These are phyloP conservation scores for Aspergillus cristatus DNA, from an alignment of 495 filamentous ascomycete genomes.

Conservation along the genomic window DNA sequence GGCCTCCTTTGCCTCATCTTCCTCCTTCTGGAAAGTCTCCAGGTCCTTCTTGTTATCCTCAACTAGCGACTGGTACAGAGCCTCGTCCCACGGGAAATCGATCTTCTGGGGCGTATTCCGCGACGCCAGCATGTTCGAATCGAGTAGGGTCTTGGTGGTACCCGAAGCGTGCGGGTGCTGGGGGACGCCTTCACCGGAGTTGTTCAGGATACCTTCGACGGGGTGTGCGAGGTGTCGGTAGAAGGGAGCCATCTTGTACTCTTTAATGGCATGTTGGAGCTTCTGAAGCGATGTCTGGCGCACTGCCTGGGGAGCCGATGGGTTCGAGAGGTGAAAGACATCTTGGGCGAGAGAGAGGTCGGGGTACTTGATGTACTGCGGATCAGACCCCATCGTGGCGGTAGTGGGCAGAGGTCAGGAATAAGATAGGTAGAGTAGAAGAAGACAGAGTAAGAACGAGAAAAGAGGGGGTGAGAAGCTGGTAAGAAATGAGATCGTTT, in stretches of 20 bases:
- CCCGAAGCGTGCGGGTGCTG: conserved; percentile 45
- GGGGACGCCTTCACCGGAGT: conserved; percentile 58
- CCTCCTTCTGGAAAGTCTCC: conserved; percentile 85
- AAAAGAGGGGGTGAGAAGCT: conserved; percentile 1
- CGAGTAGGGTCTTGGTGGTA: conserved; percentile 44
- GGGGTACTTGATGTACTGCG: conserved; percentile 92
- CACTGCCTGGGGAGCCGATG: conserved; percentile 55
- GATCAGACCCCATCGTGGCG: conserved; percentile 84
- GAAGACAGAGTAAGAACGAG: not conserved
- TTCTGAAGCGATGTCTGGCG: conserved; percentile 70
- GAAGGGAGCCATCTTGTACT: conserved; percentile 93
- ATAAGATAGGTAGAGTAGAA: not conserved
- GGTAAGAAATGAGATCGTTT: conserved; percentile 8
- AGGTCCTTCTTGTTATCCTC: conserved; percentile 87
- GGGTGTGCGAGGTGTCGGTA: conserved; percentile 95
- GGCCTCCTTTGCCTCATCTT: conserved; percentile 88
- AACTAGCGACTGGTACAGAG: conserved; percentile 72
- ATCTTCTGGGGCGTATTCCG: conserved; percentile 51
- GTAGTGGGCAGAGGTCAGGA: conserved; percentile 5
- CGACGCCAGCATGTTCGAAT: conserved; percentile 61
- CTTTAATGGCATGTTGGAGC: conserved; percentile 84
- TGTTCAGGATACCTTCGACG: conserved; percentile 80
- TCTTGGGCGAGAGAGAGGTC: conserved; percentile 87
- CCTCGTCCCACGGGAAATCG: conserved; percentile 81
- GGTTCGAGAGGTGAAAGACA: conserved; percentile 94